Conservation (phyloP, 768 basidiomycete genomes). For the Pisolithus orientalis region DNA sequence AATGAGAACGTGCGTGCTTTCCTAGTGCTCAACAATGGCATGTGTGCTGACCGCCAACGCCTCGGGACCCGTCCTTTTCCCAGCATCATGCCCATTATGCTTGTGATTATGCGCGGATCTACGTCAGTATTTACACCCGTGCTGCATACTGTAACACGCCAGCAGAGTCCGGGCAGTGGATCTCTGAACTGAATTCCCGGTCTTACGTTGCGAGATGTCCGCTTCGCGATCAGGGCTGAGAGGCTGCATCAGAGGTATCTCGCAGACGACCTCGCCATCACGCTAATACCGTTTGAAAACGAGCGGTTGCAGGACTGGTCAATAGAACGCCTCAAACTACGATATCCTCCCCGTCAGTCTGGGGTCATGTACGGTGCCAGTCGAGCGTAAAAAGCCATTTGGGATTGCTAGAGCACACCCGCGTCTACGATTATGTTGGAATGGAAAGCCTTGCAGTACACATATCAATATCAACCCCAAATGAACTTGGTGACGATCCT, state of each 20-base stretch:
- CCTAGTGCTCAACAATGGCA: neutral
- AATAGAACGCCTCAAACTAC: slow-evolving; percentile 16
- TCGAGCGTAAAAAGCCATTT: neutral
- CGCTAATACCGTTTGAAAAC: slow-evolving; percentile 13
- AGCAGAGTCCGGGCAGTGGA: slow-evolving; percentile 6
- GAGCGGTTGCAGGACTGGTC: slow-evolving; percentile 15
- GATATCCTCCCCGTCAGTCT: slow-evolving; percentile 8
- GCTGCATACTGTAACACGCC: slow-evolving; percentile 13
- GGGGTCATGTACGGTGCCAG: neutral
- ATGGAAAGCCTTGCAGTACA: neutral
- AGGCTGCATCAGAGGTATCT: slow-evolving; percentile 21
- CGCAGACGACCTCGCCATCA: slow-evolving; percentile 13
- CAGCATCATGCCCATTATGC: neutral
- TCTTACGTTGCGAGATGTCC: slow-evolving; percentile 46
- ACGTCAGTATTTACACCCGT: slow-evolving; percentile 23
- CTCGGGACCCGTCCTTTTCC: neutral
- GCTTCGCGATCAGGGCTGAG: slow-evolving; percentile 42
- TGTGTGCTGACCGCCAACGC: neutral
- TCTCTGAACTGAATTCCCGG: slow-evolving; percentile 27
- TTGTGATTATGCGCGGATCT: slow-evolving; percentile 28
- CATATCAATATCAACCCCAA: slow-evolving; percentile 17
- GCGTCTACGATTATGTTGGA: neutral
- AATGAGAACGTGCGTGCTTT: slow-evolving; percentile 26
- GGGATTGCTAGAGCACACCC: neutral
- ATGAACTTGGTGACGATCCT: slow-evolving; percentile 23